Evolutionary conservation across 208 protist species (phyloP).

Genomic region (Wallacemonas sp.): DNA sequence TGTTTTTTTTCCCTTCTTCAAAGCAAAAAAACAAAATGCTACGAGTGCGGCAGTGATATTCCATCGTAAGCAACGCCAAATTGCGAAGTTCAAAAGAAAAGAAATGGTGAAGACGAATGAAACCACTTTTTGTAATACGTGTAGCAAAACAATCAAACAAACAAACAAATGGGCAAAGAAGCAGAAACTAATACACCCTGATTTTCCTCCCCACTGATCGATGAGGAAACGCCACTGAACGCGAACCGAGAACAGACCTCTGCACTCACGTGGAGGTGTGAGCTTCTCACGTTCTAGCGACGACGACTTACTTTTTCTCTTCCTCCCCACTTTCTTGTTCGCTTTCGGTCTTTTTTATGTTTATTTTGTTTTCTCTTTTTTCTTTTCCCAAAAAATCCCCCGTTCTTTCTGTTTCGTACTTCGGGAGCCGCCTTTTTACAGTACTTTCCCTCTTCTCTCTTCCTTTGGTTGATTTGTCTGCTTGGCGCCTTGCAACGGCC

Average conservation of each 20-base stretch:
- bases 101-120: background rate
- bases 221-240: background rate
- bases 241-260: background rate
- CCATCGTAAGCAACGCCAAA: too few relatives aligned
- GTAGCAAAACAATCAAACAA: background rate
- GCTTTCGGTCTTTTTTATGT: constrained; percentile 17
- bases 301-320: constrained; percentile 1
- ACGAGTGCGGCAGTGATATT: too few relatives aligned
- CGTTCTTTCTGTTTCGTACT: background rate
- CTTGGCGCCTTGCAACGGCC: too few relatives aligned
- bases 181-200: too few relatives aligned
- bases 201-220: too few relatives aligned
- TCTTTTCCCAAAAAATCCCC: background rate
- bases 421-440: constrained; percentile 2
- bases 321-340: constrained; percentile 18
- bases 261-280: background rate
- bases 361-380: constrained; percentile 9
- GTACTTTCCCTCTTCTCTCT: too few relatives aligned
- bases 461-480: too few relatives aligned
- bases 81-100: too few relatives aligned
- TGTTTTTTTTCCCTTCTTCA: too few relatives aligned
- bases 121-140: background rate
- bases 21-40: too few relatives aligned
- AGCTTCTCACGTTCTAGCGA: background rate
- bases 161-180: background rate